Percentiles rank a stretch among this genome's conserved stretches.
phyloP scores from a whole-genome alignment of 805 yeast species.

The Pichia sporocuriosa region DNA sequence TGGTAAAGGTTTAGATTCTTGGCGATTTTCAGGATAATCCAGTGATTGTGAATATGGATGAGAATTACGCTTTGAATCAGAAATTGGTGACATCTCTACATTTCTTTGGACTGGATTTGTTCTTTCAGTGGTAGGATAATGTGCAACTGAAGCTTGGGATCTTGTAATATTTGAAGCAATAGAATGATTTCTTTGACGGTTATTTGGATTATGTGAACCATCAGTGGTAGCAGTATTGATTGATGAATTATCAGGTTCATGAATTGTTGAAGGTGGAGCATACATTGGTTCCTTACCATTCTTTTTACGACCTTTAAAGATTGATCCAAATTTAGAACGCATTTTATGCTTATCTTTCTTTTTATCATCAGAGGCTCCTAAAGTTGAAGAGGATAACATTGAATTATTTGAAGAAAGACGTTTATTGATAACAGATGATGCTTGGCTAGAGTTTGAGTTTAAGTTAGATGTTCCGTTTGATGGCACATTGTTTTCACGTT shows the following conservation, averaged over 20 bases:
- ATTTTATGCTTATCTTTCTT: slow-evolving; percentile 34
- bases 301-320: slow-evolving; percentile 52
- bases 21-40: background rate
- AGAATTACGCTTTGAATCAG: background rate
- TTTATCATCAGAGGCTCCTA: slow-evolving; percentile 5
- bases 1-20: slow-evolving; percentile 3
- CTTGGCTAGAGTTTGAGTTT: slow-evolving; percentile 5
- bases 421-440: slow-evolving; percentile 1
- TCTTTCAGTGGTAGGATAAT: background rate
- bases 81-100: background rate
- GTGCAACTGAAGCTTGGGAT: background rate
- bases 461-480: slow-evolving; percentile 3
- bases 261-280: slow-evolving; percentile 19
- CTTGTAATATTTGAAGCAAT: slow-evolving; percentile 5
- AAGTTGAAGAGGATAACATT: slow-evolving; percentile 11
- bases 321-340: slow-evolving; percentile 69
- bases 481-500: background rate
- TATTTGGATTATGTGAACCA: slow-evolving; percentile 3
- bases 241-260: slow-evolving; percentile 30
- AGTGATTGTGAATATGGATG: background rate
- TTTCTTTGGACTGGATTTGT: background rate
- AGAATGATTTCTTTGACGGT: slow-evolving; percentile 13
- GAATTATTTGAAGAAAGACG: slow-evolving; percentile 13
- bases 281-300: slow-evolving; percentile 32
- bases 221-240: slow-evolving; percentile 18